Percentiles rank a stretch among this genome's conserved stretches.
These are phyloP conservation scores for Acacia crassicarpa DNA, from an alignment of 306 rosid species.

Conservation along the genomic window DNA sequence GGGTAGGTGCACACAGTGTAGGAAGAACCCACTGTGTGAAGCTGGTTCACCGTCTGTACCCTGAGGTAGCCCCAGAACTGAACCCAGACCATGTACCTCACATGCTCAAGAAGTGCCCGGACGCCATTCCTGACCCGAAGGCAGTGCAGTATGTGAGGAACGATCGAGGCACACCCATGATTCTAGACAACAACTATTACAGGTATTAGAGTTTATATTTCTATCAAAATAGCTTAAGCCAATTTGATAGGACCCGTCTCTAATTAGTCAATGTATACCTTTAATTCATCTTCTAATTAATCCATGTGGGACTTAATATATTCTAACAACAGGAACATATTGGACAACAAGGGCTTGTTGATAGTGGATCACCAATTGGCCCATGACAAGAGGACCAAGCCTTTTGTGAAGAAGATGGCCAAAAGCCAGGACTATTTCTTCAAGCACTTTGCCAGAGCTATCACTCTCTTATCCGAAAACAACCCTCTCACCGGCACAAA, in stretches of 20 bases:
- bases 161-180: conserved; percentile 96
- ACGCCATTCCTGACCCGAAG: conserved; percentile 85
- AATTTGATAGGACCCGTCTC: no score
- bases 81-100: conserved; percentile 82
- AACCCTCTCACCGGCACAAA: conserved; percentile 88
- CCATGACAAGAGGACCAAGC: conserved; percentile 84
- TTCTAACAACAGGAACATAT: background rate
- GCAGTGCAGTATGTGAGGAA: conserved; percentile 96
- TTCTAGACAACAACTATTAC: conserved; percentile 92
- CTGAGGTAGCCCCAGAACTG: conserved; percentile 77
- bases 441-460: conserved; percentile 81
- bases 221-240: no score
- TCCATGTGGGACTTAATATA: no score
- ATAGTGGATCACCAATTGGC: conserved; percentile 87
- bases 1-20: conserved; percentile 90
- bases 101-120: conserved; percentile 97
- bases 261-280: no score
- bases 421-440: conserved; percentile 89
- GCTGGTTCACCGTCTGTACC: conserved; percentile 94
- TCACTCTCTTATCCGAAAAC: conserved; percentile 81
- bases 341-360: conserved; percentile 88
- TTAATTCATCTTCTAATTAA: no score
- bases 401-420: conserved; percentile 96
- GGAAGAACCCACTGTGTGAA: conserved; percentile 97
- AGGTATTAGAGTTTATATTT: conserved; percentile 20